Percentiles rank a stretch among this genome's conserved stretches.
Evolutionary conservation across 352 stramenopile genomes (phyloP).

Genomic region (Pythium rhizo-oryzae): DNA sequence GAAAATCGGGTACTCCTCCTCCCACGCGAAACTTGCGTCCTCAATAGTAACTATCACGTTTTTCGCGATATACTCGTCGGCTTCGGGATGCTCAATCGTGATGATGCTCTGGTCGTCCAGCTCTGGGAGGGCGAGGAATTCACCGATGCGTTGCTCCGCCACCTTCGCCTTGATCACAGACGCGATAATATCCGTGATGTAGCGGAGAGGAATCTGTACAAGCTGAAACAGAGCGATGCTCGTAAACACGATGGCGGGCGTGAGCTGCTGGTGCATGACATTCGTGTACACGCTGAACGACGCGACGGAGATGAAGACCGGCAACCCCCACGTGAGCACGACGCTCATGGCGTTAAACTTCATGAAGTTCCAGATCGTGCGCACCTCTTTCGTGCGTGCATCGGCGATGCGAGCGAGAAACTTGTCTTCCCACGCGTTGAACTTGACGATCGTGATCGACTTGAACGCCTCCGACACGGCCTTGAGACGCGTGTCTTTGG

Average conservation of each 20-base stretch:
- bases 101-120: slow-evolving; percentile 20
- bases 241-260: background rate
- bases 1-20: slow-evolving; percentile 26
- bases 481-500: slow-evolving; percentile 44
- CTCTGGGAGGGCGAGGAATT: slow-evolving; percentile 56
- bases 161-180: slow-evolving; percentile 85
- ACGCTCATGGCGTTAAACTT: background rate
- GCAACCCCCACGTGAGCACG: background rate
- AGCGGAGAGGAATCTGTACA: background rate
- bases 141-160: slow-evolving; percentile 27
- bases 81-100: slow-evolving; percentile 6
- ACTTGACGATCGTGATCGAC: slow-evolving; percentile 92
- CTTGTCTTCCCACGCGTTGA: slow-evolving; percentile 84
- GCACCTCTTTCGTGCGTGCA: background rate
- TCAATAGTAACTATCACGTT: slow-evolving; percentile 38
- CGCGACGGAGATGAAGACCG: background rate
- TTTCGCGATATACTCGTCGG: slow-evolving; percentile 17
- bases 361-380: background rate
- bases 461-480: slow-evolving; percentile 57
- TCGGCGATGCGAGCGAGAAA: background rate
- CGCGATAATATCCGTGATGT: slow-evolving; percentile 16
- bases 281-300: background rate
- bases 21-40: slow-evolving; percentile 37
- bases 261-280: background rate
- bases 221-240: background rate